Percentiles rank a stretch among this genome's conserved stretches.
Conservation (phyloP, 1,284 basidiomycete species). For the Cutaneotrichosporon spelunceum region DNA sequence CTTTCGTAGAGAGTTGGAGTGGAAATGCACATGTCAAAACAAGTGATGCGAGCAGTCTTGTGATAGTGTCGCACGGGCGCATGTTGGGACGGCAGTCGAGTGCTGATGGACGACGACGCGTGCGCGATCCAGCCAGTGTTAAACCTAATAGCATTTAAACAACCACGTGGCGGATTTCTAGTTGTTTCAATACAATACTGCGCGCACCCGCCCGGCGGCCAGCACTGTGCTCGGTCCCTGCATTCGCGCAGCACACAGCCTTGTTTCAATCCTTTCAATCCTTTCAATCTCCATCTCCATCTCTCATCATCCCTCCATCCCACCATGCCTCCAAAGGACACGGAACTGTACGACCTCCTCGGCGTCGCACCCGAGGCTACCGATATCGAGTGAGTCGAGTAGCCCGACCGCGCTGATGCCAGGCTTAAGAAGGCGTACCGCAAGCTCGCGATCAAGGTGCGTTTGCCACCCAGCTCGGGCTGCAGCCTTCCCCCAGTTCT, state of each 20-base stretch:
- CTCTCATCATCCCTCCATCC: conserved; percentile 3
- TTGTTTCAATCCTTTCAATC: background rate
- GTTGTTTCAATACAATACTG: too few relatives aligned
- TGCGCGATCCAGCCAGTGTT: too few relatives aligned
- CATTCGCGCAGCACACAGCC: too few relatives aligned
- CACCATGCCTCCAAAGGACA: conserved; percentile 44
- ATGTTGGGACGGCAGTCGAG: too few relatives aligned
- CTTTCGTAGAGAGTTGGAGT: background rate
- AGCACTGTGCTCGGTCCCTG: too few relatives aligned
- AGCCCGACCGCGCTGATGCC: background rate
- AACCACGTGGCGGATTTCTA: too few relatives aligned
- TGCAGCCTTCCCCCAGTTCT: background rate
- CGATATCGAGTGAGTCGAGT: conserved; percentile 43
- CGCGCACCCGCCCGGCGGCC: too few relatives aligned
- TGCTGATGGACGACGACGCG: too few relatives aligned
- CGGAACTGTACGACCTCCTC: conserved; percentile 49
- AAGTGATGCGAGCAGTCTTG: too few relatives aligned
- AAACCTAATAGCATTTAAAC: too few relatives aligned
- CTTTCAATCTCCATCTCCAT: background rate
- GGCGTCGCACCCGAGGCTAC: conserved; percentile 47
- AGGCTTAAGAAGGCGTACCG: conserved; percentile 90
- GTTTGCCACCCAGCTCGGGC: conserved; percentile 24
- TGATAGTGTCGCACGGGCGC: too few relatives aligned
- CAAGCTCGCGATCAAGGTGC: conserved; percentile 88
- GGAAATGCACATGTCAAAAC: too few relatives aligned